Conservation (phyloP, 768 basidiomycete genomes). For the Mycena pura region DNA sequence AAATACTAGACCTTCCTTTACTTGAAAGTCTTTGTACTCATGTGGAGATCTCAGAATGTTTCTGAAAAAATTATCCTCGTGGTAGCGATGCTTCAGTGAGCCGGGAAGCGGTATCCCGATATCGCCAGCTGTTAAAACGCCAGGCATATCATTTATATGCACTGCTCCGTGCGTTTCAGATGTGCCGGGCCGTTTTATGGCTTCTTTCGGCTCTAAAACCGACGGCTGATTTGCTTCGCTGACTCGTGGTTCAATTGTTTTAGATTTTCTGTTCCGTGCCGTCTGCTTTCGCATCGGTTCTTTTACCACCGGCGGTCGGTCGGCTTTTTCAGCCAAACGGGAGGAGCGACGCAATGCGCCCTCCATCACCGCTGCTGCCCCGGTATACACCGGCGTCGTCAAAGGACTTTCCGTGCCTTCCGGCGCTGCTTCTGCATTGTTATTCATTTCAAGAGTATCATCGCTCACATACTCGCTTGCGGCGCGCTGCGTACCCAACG, state of each 20-base stretch:
- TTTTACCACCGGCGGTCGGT: neutral
- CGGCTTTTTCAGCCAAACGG: neutral
- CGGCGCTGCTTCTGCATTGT: neutral
- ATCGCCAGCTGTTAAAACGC: neutral
- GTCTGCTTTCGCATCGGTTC: neutral
- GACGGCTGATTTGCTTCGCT: too few relatives aligned
- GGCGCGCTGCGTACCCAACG: conserved; percentile 9
- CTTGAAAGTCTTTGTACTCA: conserved; percentile 35
- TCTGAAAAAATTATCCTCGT: conserved; percentile 32
- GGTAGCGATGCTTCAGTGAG: neutral
- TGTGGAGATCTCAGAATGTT: conserved; percentile 30
- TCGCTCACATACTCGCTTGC: conserved; percentile 15
- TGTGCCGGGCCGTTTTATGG: too few relatives aligned
- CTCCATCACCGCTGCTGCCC: conserved; percentile 18
- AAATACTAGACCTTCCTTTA: conserved; percentile 30
- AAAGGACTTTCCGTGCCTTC: conserved; percentile 5
- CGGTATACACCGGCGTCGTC: conserved; percentile 14
- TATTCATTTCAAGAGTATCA: neutral
- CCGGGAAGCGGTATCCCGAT: conserved; percentile 1
- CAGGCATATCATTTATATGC: too few relatives aligned
- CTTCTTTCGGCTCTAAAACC: too few relatives aligned
- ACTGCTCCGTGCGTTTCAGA: neutral
- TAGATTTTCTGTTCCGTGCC: neutral
- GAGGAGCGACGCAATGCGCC: conserved; percentile 1
- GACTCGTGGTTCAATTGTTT: too few relatives aligned